These are phyloP conservation scores for Ganoderma boninense DNA, from an alignment of 1,284 basidiomycete species.

Conservation along the genomic window DNA sequence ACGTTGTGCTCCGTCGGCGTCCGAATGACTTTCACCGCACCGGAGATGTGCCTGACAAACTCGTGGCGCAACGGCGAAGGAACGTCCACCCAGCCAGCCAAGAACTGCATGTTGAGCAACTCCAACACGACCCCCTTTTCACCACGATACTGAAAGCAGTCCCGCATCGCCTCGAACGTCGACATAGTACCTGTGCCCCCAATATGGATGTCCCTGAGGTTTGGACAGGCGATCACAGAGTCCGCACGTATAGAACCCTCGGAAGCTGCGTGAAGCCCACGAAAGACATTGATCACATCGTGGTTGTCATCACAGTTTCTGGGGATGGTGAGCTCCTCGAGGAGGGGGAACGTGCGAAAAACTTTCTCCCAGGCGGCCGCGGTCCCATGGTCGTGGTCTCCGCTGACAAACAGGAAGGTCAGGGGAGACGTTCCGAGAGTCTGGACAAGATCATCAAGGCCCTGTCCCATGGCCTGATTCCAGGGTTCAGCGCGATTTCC, in stretches of 20 bases:
- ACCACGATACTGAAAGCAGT: background rate
- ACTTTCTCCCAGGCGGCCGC: background rate
- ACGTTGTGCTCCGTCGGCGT: no score
- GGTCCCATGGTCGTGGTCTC: background rate
- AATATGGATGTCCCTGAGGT: background rate
- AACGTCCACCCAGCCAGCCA: no score
- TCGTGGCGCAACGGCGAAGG: no score
- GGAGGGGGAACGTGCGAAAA: constrained; percentile 3
- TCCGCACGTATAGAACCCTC: background rate
- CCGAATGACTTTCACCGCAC: no score
- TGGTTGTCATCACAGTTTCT: background rate
- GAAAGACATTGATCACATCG: background rate
- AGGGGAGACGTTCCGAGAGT: background rate
- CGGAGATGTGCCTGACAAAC: no score
- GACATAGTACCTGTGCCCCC: background rate
- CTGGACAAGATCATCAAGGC: background rate
- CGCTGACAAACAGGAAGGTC: background rate
- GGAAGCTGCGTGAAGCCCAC: background rate
- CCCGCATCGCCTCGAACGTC: background rate
- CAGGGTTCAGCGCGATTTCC: no score
- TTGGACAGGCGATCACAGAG: background rate
- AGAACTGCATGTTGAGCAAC: no score
- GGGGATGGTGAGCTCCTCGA: background rate
- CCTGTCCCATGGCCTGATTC: no score
- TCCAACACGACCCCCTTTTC: background rate